These are phyloP conservation scores for Xylaria sp. DNA, from an alignment of 2,329 filamentous ascomycete genomes.

Conservation along the genomic window DNA sequence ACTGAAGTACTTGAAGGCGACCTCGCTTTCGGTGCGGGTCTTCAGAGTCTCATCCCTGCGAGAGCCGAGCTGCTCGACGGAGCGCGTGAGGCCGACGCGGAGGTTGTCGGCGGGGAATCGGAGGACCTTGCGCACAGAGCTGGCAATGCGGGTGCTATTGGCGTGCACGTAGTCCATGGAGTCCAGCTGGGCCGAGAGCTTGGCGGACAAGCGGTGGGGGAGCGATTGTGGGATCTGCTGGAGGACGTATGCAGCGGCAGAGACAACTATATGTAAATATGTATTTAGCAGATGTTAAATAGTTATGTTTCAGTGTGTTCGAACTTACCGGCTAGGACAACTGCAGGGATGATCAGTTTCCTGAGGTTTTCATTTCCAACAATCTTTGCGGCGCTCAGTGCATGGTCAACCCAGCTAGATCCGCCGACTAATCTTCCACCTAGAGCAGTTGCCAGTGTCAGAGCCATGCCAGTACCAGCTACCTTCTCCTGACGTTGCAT, in stretches of 20 bases:
- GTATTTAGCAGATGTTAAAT: constrained; percentile 34
- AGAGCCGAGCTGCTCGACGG: constrained; percentile 81
- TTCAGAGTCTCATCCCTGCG: constrained; percentile 87
- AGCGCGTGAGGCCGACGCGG: constrained; percentile 82
- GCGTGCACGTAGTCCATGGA: constrained; percentile 91
- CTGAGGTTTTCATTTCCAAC: constrained; percentile 84
- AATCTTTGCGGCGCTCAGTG: constrained; percentile 81
- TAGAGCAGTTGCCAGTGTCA: constrained; percentile 88
- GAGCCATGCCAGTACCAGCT: constrained; percentile 91
- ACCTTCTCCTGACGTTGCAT: constrained; percentile 94
- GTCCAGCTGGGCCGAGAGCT: constrained; percentile 82
- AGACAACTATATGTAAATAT: constrained; percentile 63
- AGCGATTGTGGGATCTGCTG: constrained; percentile 89
- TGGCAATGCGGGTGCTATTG: constrained; percentile 85
- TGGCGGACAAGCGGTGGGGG: constrained; percentile 83
- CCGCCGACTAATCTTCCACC: constrained; percentile 84
- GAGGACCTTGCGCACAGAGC: constrained; percentile 87
- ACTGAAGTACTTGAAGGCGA: constrained; percentile 88
- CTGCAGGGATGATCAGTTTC: constrained; percentile 80
- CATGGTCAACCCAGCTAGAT: constrained; percentile 88
- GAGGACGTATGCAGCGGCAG: constrained; percentile 82
- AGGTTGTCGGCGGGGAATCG: constrained; percentile 88
- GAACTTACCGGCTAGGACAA: constrained; percentile 79
- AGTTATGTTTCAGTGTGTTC: constrained; percentile 2
- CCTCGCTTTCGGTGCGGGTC: constrained; percentile 82